These are phyloP conservation scores for Ceratocystis harringtonii DNA, from an alignment of 2,329 filamentous ascomycete species.

Conservation along the genomic window DNA sequence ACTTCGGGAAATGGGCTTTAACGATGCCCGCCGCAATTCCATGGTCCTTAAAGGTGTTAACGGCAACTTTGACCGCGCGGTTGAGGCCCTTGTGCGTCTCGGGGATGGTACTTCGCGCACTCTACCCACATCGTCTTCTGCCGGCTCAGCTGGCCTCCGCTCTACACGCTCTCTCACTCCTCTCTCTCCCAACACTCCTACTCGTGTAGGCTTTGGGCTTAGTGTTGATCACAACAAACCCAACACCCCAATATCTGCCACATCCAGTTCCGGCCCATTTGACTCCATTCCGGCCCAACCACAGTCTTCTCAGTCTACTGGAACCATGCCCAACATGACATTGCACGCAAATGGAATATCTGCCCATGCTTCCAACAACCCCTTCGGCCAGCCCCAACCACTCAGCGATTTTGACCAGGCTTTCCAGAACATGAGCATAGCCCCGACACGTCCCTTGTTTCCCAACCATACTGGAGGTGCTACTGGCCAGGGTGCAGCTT, in stretches of 20 bases:
- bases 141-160: conserved; percentile 23
- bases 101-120: conserved; percentile 49
- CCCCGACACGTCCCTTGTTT: conserved; percentile 45
- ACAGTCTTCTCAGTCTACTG: conserved; percentile 51
- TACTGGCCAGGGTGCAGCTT: conserved; percentile 26
- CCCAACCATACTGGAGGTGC: conserved; percentile 59
- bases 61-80: conserved; percentile 70
- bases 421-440: conserved; percentile 32
- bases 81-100: conserved; percentile 70
- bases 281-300: conserved; percentile 43
- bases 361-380: conserved; percentile 40
- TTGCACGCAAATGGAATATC: conserved; percentile 30
- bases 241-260: conserved; percentile 28
- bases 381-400: conserved; percentile 43
- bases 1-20: conserved; percentile 83
- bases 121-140: conserved; percentile 20
- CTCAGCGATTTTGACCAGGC: conserved; percentile 43
- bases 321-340: conserved; percentile 43
- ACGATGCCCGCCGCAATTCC: conserved; percentile 65
- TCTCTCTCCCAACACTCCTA: conserved; percentile 27
- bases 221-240: conserved; percentile 21
- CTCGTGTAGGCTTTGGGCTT: conserved; percentile 24
- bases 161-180: conserved; percentile 40
- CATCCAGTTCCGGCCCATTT: conserved; percentile 49
- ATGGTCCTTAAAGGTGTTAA: conserved; percentile 68